These are phyloP conservation scores for Aureobasidium mangrovei DNA, from an alignment of 2,329 filamentous ascomycete genomes.

Conservation along the genomic window DNA sequence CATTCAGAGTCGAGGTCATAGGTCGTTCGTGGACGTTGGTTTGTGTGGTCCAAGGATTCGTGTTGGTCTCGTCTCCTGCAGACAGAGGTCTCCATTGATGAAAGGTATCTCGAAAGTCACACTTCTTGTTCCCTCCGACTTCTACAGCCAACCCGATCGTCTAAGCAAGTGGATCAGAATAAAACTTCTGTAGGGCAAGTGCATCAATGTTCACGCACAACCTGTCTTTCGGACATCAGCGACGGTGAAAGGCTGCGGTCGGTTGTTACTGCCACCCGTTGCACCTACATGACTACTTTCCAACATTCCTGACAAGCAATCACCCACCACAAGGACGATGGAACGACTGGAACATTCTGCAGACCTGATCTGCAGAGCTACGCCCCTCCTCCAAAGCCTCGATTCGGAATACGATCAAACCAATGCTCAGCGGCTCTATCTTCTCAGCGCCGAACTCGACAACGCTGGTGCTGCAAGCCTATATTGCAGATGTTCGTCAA, in stretches of 20 bases:
- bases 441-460: too few relatives aligned
- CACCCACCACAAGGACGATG: neutral
- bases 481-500: neutral
- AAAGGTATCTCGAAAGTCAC: too few relatives aligned
- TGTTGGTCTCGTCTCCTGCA: too few relatives aligned
- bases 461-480: neutral
- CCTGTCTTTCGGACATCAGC: neutral
- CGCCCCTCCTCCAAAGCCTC: neutral
- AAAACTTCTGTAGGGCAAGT: too few relatives aligned
- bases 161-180: too few relatives aligned
- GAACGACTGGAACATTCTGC: neutral
- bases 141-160: too few relatives aligned
- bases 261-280: neutral
- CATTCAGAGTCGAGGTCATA: too few relatives aligned
- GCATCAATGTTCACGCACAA: neutral
- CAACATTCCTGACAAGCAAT: neutral
- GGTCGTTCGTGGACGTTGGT: too few relatives aligned
- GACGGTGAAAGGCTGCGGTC: neutral
- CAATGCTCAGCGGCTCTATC: neutral
- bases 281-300: neutral
- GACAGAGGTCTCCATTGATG: too few relatives aligned
- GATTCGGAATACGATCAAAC: neutral
- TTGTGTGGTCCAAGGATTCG: too few relatives aligned
- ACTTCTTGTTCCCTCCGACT: too few relatives aligned
- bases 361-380: neutral